Percentiles rank a stretch among this genome's conserved stretches.
These are phyloP conservation scores for Hyaloscypha hepaticicola DNA, from an alignment of 495 filamentous ascomycete species.

Conservation along the genomic window DNA sequence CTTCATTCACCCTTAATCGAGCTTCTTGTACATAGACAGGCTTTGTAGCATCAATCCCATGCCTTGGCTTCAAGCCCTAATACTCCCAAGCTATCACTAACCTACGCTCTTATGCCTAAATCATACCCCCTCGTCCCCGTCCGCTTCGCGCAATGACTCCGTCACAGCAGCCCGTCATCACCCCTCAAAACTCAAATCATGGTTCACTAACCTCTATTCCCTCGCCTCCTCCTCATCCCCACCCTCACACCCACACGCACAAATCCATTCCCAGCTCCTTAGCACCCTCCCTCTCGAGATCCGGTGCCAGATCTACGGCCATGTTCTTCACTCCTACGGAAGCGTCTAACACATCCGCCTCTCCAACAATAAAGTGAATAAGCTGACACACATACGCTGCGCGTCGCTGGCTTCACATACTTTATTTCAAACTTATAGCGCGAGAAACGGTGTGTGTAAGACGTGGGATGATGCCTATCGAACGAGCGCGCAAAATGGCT, in stretches of 20 bases:
- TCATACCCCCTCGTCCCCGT: neutral
- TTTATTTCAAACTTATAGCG: too few relatives aligned
- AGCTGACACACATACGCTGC: too few relatives aligned
- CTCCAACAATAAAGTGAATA: too few relatives aligned
- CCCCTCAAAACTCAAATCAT: neutral
- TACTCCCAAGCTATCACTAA: neutral
- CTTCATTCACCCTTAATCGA: too few relatives aligned
- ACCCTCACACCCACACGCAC: neutral
- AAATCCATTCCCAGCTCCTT: neutral
- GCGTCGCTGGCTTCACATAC: too few relatives aligned
- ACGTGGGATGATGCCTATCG: too few relatives aligned
- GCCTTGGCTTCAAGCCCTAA: constrained; percentile 22
- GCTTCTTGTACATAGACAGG: constrained; percentile 23
- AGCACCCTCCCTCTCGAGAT: constrained; percentile 1
- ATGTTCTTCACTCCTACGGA: neutral
- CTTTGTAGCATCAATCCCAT: constrained; percentile 17
- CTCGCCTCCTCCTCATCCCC: neutral
- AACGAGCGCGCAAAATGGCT: too few relatives aligned
- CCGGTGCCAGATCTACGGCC: neutral
- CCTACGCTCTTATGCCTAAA: neutral
- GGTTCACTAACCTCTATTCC: neutral
- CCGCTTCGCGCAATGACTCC: neutral
- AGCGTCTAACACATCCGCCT: neutral
- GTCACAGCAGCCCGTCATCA: neutral
- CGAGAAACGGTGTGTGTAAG: too few relatives aligned